These are phyloP conservation scores for Cytidiella melzeri DNA, from an alignment of 768 basidiomycete genomes.

Conservation along the genomic window DNA sequence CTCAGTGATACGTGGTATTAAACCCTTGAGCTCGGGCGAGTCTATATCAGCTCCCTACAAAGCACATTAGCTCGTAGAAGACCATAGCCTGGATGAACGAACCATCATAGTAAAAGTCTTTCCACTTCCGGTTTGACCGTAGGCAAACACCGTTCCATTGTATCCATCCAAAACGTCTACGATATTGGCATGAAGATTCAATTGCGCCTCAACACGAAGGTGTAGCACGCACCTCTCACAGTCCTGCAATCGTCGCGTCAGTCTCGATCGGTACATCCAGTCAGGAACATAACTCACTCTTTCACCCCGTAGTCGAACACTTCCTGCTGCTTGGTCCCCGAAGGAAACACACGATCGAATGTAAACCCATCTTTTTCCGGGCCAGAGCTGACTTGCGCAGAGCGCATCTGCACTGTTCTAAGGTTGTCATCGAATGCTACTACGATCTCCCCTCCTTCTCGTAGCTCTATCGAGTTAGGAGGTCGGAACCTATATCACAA, in stretches of 20 bases:
- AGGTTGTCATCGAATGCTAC: slow-evolving; percentile 85
- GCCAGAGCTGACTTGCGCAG: slow-evolving; percentile 60
- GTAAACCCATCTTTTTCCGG: slow-evolving; percentile 98
- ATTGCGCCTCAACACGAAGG: neutral
- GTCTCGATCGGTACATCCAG: neutral
- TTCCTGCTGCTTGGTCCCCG: slow-evolving; percentile 84
- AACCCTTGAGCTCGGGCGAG: slow-evolving; percentile 85
- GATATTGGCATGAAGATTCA: neutral
- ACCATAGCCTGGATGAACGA: slow-evolving; percentile 17
- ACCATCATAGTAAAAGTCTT: slow-evolving; percentile 99
- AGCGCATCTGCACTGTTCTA: slow-evolving; percentile 77
- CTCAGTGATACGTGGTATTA: slow-evolving; percentile 97
- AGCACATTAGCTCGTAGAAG: slow-evolving; percentile 4
- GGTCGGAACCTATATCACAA: slow-evolving; percentile 75
- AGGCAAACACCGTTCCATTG: slow-evolving; percentile 92
- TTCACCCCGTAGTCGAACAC: slow-evolving; percentile 99
- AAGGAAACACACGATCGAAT: slow-evolving; percentile 94
- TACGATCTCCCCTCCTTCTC: slow-evolving; percentile 85
- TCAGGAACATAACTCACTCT: slow-evolving; percentile 55
- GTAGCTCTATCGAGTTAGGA: slow-evolving; percentile 82
- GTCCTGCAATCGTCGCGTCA: slow-evolving; percentile 44
- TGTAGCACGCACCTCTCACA: slow-evolving; percentile 62
- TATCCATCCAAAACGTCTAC: slow-evolving; percentile 97
- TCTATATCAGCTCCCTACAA: slow-evolving; percentile 94
- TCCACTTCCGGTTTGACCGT: slow-evolving; percentile 83